phyloP scores from a whole-genome alignment of 345 rosid genomes.

The Cardamine resedifolia region DNA sequence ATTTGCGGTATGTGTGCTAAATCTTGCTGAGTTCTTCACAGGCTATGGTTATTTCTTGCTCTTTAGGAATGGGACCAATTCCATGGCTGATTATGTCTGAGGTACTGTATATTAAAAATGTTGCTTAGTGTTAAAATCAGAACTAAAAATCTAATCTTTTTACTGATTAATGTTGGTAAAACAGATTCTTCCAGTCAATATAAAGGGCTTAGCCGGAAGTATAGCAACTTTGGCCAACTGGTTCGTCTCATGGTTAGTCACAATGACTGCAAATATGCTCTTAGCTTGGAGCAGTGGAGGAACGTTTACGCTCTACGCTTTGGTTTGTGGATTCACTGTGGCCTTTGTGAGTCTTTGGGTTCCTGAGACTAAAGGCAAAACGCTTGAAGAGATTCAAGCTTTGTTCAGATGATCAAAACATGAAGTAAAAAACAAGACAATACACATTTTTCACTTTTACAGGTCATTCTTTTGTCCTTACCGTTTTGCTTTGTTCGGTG shows the following conservation, averaged over 20 bases:
- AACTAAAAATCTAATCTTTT: not conserved
- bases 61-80: slow-evolving; percentile 93
- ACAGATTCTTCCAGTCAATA: slow-evolving; percentile 90
- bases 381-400: slow-evolving; percentile 87
- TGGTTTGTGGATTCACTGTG: slow-evolving; percentile 61
- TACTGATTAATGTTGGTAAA: not conserved
- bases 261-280: slow-evolving; percentile 91
- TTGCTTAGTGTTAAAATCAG: not conserved
- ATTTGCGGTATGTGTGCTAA: not conserved
- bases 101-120: slow-evolving; percentile 45
- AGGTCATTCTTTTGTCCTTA: slow-evolving; percentile 31
- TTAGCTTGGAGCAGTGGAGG: slow-evolving; percentile 83
- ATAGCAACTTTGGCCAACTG: slow-evolving; percentile 85
- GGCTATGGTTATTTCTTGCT: slow-evolving; percentile 73
- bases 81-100: slow-evolving; percentile 99
- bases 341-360: slow-evolving; percentile 68
- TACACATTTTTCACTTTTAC: slow-evolving; percentile 10
- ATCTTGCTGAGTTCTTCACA: slow-evolving; percentile 31
- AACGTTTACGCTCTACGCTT: slow-evolving; percentile 74
- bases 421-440: not conserved
- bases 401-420: slow-evolving; percentile 73
- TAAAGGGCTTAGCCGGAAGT: slow-evolving; percentile 94
- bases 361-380: slow-evolving; percentile 91
- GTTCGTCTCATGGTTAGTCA: slow-evolving; percentile 63
- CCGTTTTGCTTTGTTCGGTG: slow-evolving; percentile 15